Evolutionary conservation across 202 grass and related monocot genomes (phyloP).

Genomic region (Hordeum pubiflorum): DNA sequence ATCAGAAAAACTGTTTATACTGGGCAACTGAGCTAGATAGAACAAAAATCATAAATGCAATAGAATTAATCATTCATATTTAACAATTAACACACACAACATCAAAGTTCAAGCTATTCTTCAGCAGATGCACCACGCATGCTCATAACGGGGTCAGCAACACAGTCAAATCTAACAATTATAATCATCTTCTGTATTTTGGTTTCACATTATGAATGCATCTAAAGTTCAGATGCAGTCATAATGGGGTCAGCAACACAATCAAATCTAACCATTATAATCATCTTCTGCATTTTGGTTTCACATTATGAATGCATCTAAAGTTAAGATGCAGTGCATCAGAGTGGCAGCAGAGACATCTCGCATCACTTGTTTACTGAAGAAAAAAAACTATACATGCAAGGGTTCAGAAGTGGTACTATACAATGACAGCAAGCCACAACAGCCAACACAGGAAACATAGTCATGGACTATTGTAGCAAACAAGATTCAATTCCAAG

Average conservation of each 20-base stretch:
- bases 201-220: not conserved
- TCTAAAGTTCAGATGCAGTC: not conserved
- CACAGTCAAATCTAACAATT: not conserved
- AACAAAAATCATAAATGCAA: not conserved
- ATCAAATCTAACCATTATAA: not conserved
- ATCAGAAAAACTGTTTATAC: constrained; percentile 1
- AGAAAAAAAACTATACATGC: not conserved
- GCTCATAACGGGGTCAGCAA: not conserved
- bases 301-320: not conserved
- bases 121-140: not conserved
- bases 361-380: not conserved
- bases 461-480: constrained; percentile 13
- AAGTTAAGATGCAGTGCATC: constrained; percentile 10
- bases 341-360: not conserved
- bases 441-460: not conserved
- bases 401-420: not conserved
- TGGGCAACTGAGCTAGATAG: not conserved
- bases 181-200: not conserved
- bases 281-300: not conserved
- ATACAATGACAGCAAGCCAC: not conserved
- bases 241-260: not conserved
- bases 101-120: not conserved
- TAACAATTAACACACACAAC: not conserved
- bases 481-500: constrained; percentile 14
- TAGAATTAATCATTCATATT: not conserved